A percentile compares a stretch with the other conserved stretches of the same genome.
phyloP scores from a whole-genome alignment of 1,284 basidiomycete species.

The Athelia sp. region DNA sequence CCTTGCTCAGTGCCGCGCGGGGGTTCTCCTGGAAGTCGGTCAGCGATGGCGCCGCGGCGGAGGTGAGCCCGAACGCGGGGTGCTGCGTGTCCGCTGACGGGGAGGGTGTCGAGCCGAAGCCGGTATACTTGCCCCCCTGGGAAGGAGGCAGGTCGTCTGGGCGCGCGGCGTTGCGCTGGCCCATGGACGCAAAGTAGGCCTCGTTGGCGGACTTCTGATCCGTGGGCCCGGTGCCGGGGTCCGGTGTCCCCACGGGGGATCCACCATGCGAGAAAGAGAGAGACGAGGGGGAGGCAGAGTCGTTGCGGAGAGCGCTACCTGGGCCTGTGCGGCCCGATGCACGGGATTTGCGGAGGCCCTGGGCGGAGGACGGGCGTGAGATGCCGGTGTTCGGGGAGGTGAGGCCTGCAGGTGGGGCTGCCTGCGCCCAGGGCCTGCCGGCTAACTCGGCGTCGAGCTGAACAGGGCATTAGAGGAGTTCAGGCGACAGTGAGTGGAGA shows the following conservation, averaged over 20 bases:
- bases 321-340: slow-evolving; percentile 52
- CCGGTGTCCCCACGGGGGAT: slow-evolving; percentile 42
- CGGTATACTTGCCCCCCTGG: slow-evolving; percentile 81
- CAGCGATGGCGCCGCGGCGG: slow-evolving; percentile 64
- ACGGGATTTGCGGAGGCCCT: slow-evolving; percentile 74
- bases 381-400: slow-evolving; percentile 31
- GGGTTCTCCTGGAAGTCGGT: slow-evolving; percentile 79
- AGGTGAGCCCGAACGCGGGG: slow-evolving; percentile 63
- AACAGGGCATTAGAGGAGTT: neutral
- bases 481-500: slow-evolving; percentile 1
- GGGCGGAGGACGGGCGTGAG: slow-evolving; percentile 56
- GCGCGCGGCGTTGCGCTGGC: slow-evolving; percentile 66
- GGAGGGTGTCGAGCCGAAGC: slow-evolving; percentile 74
- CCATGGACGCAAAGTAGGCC: slow-evolving; percentile 68
- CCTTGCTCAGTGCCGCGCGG: slow-evolving; percentile 71
- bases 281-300: slow-evolving; percentile 52
- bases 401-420: slow-evolving; percentile 48
- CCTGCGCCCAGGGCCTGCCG: slow-evolving; percentile 68
- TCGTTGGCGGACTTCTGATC: slow-evolving; percentile 76
- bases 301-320: slow-evolving; percentile 39
- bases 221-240: slow-evolving; percentile 17
- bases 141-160: slow-evolving; percentile 74
- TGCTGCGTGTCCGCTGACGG: slow-evolving; percentile 38
- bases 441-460: slow-evolving; percentile 70
- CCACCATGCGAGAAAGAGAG: slow-evolving; percentile 24